phyloP scores from a whole-genome alignment of 2,329 filamentous ascomycete genomes.

The Trichoderma hamatum region DNA sequence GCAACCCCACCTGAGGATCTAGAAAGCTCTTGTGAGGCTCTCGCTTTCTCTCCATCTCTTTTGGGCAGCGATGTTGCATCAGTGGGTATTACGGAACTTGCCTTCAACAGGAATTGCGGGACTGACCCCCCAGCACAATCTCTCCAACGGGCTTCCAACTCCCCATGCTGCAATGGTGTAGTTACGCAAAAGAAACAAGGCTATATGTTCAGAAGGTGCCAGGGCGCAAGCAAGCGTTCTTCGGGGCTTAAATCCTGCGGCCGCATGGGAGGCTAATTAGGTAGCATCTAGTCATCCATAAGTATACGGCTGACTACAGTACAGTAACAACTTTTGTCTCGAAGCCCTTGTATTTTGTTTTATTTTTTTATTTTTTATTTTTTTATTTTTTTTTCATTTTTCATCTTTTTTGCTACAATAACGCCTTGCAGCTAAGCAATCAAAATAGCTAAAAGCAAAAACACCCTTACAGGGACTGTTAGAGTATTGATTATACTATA shows the following conservation, averaged over 20 bases:
- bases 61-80: not conserved
- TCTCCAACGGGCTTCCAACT: not conserved
- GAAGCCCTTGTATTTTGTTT: no score
- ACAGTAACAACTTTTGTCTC: no score
- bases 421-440: no score
- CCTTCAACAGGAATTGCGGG: not conserved
- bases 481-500: no score
- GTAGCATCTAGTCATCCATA: not conserved
- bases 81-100: constrained; percentile 7
- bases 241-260: not conserved
- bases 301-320: no score
- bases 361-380: no score
- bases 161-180: not conserved
- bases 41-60: not conserved
- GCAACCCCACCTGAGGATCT: not conserved
- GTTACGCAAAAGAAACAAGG: not conserved
- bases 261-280: constrained; percentile 1
- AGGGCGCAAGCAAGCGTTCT: not conserved
- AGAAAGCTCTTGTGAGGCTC: not conserved
- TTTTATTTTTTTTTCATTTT: no score
- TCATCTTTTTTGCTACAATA: no score
- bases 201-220: not conserved
- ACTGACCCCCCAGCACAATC: not conserved
- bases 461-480: no score
- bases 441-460: no score